These are phyloP conservation scores for Acorus calamus DNA, from an alignment of 106 monocot species.

Conservation along the genomic window DNA sequence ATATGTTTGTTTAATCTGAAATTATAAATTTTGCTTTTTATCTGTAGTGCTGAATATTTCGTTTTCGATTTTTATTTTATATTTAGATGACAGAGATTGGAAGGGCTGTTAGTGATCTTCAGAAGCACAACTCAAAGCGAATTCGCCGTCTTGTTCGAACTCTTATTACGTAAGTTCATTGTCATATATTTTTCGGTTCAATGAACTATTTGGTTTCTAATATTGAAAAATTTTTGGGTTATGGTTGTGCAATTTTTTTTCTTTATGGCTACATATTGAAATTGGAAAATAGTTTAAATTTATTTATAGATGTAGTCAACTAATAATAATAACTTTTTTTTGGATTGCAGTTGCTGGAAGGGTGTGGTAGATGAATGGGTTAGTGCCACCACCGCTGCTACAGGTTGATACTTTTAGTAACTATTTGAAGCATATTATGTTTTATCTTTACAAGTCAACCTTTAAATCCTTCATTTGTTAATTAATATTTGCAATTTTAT, in stretches of 20 bases:
- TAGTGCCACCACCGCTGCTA: not conserved
- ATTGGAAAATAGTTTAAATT: not conserved
- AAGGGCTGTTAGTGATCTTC: conserved; percentile 11
- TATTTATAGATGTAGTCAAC: not conserved
- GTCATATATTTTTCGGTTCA: not conserved
- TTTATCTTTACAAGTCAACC: conserved; percentile 3
- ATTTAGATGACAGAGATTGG: conserved; percentile 12
- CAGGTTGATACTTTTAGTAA: no score
- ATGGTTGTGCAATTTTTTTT: no score
- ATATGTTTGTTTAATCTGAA: no score
- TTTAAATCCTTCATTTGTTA: not conserved
- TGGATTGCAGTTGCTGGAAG: conserved; percentile 19
- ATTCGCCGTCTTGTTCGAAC: conserved; percentile 10
- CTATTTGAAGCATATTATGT: no score
- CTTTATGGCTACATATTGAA: no score
- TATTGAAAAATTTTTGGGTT: no score
- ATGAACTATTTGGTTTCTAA: not conserved
- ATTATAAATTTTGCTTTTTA: no score
- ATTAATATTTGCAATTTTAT: not conserved
- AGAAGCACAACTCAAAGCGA: conserved; percentile 10
- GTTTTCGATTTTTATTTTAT: no score
- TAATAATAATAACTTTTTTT: not conserved
- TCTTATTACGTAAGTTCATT: conserved; percentile 10
- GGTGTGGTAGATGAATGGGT: conserved; percentile 23
- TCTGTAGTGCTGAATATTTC: no score